phyloP scores from a whole-genome alignment of 129 eudicot genomes.

The Centella asiatica region DNA sequence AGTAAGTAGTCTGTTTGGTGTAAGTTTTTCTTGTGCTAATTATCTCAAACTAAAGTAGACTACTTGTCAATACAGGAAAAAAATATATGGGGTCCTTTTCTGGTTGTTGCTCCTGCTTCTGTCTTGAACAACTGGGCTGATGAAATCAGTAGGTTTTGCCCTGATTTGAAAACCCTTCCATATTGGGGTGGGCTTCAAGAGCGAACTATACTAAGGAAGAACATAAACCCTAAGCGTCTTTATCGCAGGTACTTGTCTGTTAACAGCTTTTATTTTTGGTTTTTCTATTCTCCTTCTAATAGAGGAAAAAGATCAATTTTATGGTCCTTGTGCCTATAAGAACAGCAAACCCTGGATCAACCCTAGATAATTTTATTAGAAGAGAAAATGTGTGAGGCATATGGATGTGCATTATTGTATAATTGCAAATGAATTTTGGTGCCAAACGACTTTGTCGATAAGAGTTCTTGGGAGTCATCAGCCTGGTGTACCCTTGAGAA shows the following conservation, averaged over 20 bases:
- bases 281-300: too few relatives aligned
- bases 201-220: slow-evolving; percentile 75
- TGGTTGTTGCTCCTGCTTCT: slow-evolving; percentile 97
- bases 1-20: slow-evolving; percentile 38
- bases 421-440: too few relatives aligned
- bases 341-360: too few relatives aligned
- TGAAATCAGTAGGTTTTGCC: slow-evolving; percentile 94
- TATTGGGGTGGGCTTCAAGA: slow-evolving; percentile 96
- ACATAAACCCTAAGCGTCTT: slow-evolving; percentile 90
- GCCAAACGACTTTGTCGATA: too few relatives aligned
- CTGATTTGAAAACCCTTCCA: slow-evolving; percentile 87
- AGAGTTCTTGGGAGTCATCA: too few relatives aligned
- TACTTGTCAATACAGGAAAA: slow-evolving; percentile 51
- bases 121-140: slow-evolving; percentile 99
- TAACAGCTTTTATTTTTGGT: too few relatives aligned
- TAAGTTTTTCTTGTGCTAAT: background rate
- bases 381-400: too few relatives aligned
- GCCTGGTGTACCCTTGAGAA: too few relatives aligned
- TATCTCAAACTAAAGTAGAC: background rate
- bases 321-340: too few relatives aligned
- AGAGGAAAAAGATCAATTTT: too few relatives aligned
- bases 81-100: slow-evolving; percentile 98
- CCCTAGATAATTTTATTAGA: too few relatives aligned
- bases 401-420: too few relatives aligned
- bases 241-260: slow-evolving; percentile 57